A percentile compares a stretch with the other conserved stretches of the same genome.
Evolutionary conservation across 345 rosid genomes (phyloP).

Genomic region (Raphanus raphanistrum): DNA sequence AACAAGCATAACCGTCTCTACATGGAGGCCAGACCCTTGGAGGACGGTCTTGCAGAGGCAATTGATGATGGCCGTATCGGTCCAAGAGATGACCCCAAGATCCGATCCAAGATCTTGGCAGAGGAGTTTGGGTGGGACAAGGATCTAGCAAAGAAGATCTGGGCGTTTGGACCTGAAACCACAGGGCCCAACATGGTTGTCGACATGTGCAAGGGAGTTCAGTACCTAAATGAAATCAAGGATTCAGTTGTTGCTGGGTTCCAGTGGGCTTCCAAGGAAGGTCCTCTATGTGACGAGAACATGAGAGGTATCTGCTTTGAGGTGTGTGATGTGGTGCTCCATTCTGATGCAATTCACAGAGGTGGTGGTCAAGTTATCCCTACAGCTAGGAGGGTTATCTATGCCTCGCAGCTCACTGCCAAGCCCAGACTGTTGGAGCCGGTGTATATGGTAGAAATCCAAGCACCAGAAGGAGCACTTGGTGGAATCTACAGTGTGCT

Average conservation of each 20-base stretch:
- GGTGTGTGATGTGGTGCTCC: neutral
- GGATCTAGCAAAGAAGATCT: neutral
- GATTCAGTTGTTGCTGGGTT: neutral
- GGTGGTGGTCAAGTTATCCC: neutral
- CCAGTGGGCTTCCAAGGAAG: neutral
- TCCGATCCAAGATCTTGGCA: neutral
- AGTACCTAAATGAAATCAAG: neutral
- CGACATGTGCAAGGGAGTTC: neutral
- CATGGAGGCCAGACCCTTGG: neutral
- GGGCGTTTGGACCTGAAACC: neutral
- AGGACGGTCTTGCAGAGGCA: neutral
- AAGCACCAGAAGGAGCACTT: neutral
- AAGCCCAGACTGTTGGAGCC: neutral
- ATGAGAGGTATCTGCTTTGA: neutral
- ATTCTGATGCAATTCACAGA: neutral
- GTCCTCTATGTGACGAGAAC: neutral
- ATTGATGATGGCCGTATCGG: neutral
- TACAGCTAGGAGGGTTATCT: neutral
- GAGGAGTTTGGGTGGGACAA: neutral
- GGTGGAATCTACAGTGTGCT: neutral
- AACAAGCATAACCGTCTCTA: neutral
- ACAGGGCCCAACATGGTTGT: neutral
- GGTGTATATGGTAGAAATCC: neutral
- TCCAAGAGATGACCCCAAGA: neutral
- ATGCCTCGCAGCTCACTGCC: neutral